Percentiles rank a stretch among this genome's conserved stretches.
phyloP scores from a whole-genome alignment of 805 yeast species.

The Saturnispora halmiae region DNA sequence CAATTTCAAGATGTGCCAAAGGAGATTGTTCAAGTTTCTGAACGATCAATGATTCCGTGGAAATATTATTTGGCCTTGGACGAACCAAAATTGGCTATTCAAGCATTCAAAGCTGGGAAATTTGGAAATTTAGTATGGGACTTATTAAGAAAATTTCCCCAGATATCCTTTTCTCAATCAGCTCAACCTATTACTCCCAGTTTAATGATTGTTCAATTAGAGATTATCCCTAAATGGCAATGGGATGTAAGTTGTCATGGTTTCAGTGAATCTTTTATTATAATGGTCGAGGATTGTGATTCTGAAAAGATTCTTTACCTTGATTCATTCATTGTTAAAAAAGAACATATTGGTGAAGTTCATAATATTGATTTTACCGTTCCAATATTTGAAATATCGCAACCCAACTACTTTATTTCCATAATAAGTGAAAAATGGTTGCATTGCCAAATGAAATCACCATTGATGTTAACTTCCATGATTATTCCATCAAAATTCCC shows the following conservation, averaged over 20 bases:
- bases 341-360: slow-evolving; percentile 41
- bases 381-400: slow-evolving; percentile 44
- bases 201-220: slow-evolving; percentile 56
- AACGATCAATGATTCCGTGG: slow-evolving; percentile 80
- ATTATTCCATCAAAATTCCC: slow-evolving; percentile 56
- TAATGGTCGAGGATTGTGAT: slow-evolving; percentile 75
- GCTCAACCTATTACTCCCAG: slow-evolving; percentile 74
- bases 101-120: slow-evolving; percentile 65
- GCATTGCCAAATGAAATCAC: slow-evolving; percentile 55
- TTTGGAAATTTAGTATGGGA: slow-evolving; percentile 53
- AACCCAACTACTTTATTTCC: slow-evolving; percentile 66
- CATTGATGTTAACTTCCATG: slow-evolving; percentile 46
- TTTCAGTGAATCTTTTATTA: slow-evolving; percentile 50
- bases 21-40: slow-evolving; percentile 65
- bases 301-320: slow-evolving; percentile 63
- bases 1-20: slow-evolving; percentile 68
- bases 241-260: slow-evolving; percentile 70
- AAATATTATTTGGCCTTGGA: slow-evolving; percentile 58
- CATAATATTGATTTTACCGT: slow-evolving; percentile 59
- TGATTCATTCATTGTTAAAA: slow-evolving; percentile 45
- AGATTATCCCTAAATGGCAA: slow-evolving; percentile 60
- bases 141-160: slow-evolving; percentile 65
- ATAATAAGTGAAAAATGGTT: slow-evolving; percentile 80
- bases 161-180: slow-evolving; percentile 45
- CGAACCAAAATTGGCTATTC: slow-evolving; percentile 65